Percentiles rank a stretch among this genome's conserved stretches.
These are phyloP conservation scores for Cardiospermum halicacabum DNA, from an alignment of 345 rosid genomes.

Conservation along the genomic window DNA sequence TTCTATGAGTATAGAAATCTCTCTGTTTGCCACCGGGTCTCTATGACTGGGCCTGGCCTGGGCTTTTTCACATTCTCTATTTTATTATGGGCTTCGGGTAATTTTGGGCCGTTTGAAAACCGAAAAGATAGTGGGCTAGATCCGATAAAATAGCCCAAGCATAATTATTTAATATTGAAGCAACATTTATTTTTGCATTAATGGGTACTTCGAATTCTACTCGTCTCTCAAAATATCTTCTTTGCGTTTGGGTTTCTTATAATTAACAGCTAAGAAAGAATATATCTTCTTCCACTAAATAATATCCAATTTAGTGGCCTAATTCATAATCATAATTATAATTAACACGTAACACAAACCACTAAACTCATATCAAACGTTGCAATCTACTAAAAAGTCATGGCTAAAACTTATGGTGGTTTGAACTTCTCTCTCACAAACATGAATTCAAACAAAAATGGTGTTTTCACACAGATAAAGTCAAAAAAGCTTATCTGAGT, in stretches of 20 bases:
- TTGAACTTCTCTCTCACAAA: not conserved
- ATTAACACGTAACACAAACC: not conserved
- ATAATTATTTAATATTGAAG: not conserved
- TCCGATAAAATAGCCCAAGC: too few relatives aligned
- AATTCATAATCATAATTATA: not conserved
- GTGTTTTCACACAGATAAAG: not conserved
- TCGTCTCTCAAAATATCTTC: too few relatives aligned
- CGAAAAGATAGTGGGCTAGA: too few relatives aligned
- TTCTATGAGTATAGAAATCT: not conserved
- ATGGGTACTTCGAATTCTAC: not conserved
- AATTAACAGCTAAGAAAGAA: too few relatives aligned
- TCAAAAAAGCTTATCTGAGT: conserved; percentile 6
- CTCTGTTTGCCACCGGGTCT: not conserved
- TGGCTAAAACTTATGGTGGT: not conserved
- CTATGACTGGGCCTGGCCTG: not conserved
- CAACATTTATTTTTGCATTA: not conserved
- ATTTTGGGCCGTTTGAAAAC: too few relatives aligned
- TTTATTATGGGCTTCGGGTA: too few relatives aligned
- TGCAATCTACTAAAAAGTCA: not conserved
- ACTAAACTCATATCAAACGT: not conserved
- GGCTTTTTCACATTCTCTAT: not conserved
- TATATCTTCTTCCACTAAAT: too few relatives aligned
- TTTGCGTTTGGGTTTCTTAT: too few relatives aligned
- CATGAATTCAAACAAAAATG: not conserved
- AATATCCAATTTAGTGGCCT: too few relatives aligned